Evolutionary conservation across 345 rosid genomes (phyloP).

Genomic region (Corymbia maculata): DNA sequence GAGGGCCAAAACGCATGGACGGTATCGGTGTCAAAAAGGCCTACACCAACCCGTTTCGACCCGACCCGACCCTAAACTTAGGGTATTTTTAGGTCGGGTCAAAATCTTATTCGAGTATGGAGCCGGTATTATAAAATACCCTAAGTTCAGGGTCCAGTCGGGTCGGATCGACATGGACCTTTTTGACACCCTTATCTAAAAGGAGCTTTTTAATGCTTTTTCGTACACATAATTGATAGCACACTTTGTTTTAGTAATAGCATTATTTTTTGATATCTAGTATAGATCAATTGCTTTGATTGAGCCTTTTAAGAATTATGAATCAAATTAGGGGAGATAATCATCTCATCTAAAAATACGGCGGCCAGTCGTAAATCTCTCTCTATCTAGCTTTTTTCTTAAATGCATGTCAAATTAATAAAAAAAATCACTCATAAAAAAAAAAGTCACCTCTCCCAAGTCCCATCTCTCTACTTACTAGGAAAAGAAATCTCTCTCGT

Average conservation of each 20-base stretch:
- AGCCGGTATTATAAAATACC: too few relatives aligned
- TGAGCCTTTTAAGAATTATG: background rate
- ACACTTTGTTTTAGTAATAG: background rate
- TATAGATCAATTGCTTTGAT: background rate
- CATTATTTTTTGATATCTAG: background rate
- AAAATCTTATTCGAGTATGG: too few relatives aligned
- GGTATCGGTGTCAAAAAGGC: too few relatives aligned
- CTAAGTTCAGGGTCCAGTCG: too few relatives aligned
- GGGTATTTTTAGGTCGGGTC: too few relatives aligned
- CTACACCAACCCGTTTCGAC: too few relatives aligned
- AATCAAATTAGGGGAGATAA: background rate
- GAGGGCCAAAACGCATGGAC: too few relatives aligned
- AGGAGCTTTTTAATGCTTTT: background rate
- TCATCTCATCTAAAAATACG: background rate
- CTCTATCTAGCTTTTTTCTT: background rate
- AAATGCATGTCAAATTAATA: background rate
- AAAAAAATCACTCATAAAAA: background rate
- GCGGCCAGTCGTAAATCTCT: background rate
- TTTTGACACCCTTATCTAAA: too few relatives aligned
- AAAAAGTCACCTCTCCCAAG: background rate
- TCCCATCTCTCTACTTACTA: background rate
- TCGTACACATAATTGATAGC: background rate
- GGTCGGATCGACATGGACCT: too few relatives aligned
- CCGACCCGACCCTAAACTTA: too few relatives aligned
- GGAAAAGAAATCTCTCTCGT: too few relatives aligned